Evolutionary conservation across 257 asterid species (phyloP), one percentile per base, ranked within the genome.

Genomic region (Nicotiana knightiana): DNA sequence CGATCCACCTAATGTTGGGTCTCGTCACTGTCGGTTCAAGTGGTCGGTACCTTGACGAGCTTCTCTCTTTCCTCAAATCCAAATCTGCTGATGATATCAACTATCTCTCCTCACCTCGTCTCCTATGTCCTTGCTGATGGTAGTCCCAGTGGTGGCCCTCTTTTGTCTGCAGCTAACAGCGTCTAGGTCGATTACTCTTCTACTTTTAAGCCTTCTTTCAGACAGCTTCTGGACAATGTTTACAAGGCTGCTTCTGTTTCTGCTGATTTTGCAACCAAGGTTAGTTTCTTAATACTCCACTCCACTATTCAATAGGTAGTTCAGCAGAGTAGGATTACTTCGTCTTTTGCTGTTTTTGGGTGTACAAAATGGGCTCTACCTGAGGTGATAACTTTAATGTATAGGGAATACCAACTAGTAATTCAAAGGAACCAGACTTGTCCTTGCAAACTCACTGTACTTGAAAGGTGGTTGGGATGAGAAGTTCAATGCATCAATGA

Each of bases 141-240:
- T 9, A 87, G 87, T 54, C 86, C 89, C 0, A 79, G 82, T 1
- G 88, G 89, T 48, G 90, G 91, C 59, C 92, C 92, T 2, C 65
- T 68, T 1, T 79, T 89, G 88, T 84, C 92, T 18, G 86, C 87
- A 65, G 93, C 93, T 9, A 90, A 90, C 76, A 88, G 90, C 26
- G 89, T 87, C 28, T 91, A 90, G 93, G 65, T 89, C 28, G 94
- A 90, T 68, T 89, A 79, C 81, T 88, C 87, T 66, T 65, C 85
- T 16, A 68, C 48, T 32, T 79, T 91, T 57, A 91, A 90, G 82
- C 86, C 89, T 66, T 66, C 66, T 67, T 91, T 87, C 67, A 84
- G 83, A 35, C 83, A 84, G 32, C 81, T 85, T 35, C 85, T 85
- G 30, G 30, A 28, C 30, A 28, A 28, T 28, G 30, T 28, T 28